Evolutionary conservation across 441 rosid species (phyloP), one percentile per base, ranked within the genome.

Genomic region (Bruguiera hainesii): DNA sequence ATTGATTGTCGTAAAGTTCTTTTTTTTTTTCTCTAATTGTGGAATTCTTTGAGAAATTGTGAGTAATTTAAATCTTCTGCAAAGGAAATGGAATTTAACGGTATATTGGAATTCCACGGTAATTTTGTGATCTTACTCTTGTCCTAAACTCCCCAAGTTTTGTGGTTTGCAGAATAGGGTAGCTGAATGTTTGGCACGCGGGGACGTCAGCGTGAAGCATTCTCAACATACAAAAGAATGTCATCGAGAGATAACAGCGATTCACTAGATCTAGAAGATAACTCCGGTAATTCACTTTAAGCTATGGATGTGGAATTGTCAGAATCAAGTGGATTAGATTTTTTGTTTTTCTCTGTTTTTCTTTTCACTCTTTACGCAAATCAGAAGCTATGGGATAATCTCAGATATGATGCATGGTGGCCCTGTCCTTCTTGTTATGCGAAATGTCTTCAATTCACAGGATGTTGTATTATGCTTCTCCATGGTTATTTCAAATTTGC

Each of bases 151-250:
- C 18, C 46, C 2, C 29, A 23, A 1, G 2, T 10, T 4, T 23
- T 23, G 58, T 55, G 25, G 4, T 58, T 58, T 16, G 35, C 46
- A 56, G 23, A 6, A 56, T 29, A 73, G 72, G 48, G 51, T 51
- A 65, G 57, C 39, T 23, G 65, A 31, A 28, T 23, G 39, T 60
- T 65, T 80, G 78, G 83, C 76, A 85, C 82, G 92, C 77, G 85
- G 87, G 82, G 69, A 42, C 76, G 70, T 20, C 88, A 78, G 9
- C 68, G 81, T 9, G 86, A 78, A 63, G 71, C 67, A 26, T 75
- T 42, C 57, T 76, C 76, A 1, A 85, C 76, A 68, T 84, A 84
- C 75, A 87, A 87, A 64, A 80, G 96, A 70, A 56, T 74, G 77
- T 28, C 87, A 3, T 78, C 84, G 0, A 87, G 81, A 77, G 93